A percentile compares a stretch with the other conserved stretches of the same genome.
Evolutionary conservation across 1,284 basidiomycete genomes (phyloP).

Genomic region (Termitomyces sp.): DNA sequence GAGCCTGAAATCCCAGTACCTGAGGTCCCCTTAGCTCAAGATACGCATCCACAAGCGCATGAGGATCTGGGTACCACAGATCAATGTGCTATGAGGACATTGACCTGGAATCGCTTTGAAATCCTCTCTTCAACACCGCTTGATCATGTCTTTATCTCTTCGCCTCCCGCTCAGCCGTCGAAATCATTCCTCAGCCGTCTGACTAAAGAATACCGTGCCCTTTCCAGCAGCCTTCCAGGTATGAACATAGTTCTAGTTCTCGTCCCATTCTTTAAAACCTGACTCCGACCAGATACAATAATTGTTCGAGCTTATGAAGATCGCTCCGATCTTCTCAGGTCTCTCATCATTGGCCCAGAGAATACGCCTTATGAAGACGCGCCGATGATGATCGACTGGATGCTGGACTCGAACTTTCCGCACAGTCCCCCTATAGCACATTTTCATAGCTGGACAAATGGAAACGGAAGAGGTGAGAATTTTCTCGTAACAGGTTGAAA

Average conservation of each 20-base stretch:
- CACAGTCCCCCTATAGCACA: slow-evolving; percentile 83
- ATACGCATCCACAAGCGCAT: background rate
- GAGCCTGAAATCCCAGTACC: background rate
- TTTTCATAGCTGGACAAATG: slow-evolving; percentile 92
- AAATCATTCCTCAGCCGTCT: slow-evolving; percentile 73
- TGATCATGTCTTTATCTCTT: slow-evolving; percentile 78
- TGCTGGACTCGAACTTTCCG: slow-evolving; percentile 85
- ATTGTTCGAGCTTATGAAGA: slow-evolving; percentile 75
- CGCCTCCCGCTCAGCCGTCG: slow-evolving; percentile 56
- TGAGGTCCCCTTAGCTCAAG: background rate
- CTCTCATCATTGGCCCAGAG: slow-evolving; percentile 87
- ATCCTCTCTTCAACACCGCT: slow-evolving; percentile 67
- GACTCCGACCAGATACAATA: slow-evolving; percentile 50
- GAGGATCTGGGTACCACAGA: background rate
- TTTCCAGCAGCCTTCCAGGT: slow-evolving; percentile 81
- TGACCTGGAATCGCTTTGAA: slow-evolving; percentile 73
- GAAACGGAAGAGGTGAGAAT: slow-evolving; percentile 76
- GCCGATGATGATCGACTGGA: slow-evolving; percentile 93
- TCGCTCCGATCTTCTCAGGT: slow-evolving; percentile 80
- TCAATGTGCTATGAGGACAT: slow-evolving; percentile 17
- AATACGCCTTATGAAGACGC: slow-evolving; percentile 93
- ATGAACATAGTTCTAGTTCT: slow-evolving; percentile 17
- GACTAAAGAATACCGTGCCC: slow-evolving; percentile 78
- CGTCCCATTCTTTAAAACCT: background rate
- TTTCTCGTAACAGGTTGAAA: slow-evolving; percentile 7